Conservation (phyloP, 2,329 filamentous ascomycete genomes). For the Fusarium lyarnte region DNA sequence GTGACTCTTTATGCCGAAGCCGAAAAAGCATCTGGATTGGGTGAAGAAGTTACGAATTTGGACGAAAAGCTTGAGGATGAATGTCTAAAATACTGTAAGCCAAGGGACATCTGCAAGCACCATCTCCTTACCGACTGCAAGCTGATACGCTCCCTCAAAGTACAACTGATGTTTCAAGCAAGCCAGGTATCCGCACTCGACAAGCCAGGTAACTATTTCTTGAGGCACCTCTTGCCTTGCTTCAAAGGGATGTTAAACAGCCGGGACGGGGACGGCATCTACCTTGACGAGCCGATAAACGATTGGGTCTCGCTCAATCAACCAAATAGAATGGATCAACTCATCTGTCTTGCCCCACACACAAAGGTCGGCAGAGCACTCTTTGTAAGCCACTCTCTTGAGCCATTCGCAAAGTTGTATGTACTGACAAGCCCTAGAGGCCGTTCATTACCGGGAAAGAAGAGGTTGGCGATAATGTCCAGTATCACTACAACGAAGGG, state of each 20-base stretch:
- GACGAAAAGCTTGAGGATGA: background rate
- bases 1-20: background rate
- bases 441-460: background rate
- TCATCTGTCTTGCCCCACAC: background rate
- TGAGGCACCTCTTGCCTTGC: background rate
- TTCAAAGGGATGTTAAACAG: background rate
- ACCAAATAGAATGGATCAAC: slow-evolving; percentile 8
- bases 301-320: slow-evolving; percentile 13
- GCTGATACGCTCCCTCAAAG: background rate
- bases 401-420: background rate
- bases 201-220: slow-evolving; percentile 3
- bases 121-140: background rate
- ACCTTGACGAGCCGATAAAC: background rate
- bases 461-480: background rate
- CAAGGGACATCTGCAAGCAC: too few species aligned
- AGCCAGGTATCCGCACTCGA: background rate
- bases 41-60: background rate
- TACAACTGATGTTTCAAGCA: background rate
- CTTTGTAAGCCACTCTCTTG: background rate
- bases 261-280: background rate
- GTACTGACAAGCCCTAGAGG: background rate
- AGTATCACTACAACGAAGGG: background rate
- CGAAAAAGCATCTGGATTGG: background rate
- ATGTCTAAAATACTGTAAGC: background rate
- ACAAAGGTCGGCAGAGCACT: background rate